Conservation (phyloP, 2,329 filamentous ascomycete genomes). For the Botryotinia narcissicola region DNA sequence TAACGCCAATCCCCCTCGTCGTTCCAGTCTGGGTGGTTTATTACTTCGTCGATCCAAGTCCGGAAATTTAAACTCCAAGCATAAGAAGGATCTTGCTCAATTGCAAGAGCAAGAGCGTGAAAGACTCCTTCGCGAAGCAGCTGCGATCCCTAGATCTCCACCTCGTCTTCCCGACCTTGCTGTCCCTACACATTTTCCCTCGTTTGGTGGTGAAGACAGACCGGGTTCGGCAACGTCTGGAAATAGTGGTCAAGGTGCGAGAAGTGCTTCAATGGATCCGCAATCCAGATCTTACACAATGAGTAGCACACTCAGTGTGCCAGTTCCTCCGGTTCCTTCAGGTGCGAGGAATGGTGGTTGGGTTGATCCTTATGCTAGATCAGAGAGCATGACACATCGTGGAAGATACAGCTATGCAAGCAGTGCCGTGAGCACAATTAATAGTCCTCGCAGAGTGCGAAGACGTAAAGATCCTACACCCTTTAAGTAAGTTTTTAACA, state of each 20-base stretch:
- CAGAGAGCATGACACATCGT: conserved; percentile 95
- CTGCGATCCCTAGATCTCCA: conserved; percentile 55
- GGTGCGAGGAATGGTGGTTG: conserved; percentile 46
- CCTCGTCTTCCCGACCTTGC: conserved; percentile 53
- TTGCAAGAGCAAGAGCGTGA: conserved; percentile 50
- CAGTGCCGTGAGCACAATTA: conserved; percentile 85
- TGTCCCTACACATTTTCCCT: conserved; percentile 33
- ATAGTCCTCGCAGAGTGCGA: conserved; percentile 86
- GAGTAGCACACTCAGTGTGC: conserved; percentile 38
- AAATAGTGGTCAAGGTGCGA: conserved; percentile 40
- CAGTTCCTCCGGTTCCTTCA: conserved; percentile 56
- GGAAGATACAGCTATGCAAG: conserved; percentile 96
- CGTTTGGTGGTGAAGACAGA: conserved; percentile 59
- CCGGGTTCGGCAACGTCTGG: conserved; percentile 61
- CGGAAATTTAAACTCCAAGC: conserved; percentile 59
- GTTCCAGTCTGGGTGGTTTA: conserved; percentile 53
- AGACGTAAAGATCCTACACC: conserved; percentile 96
- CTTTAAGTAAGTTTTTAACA: conserved; percentile 78
- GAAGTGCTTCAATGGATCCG: conserved; percentile 53
- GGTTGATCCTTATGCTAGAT: conserved; percentile 75
- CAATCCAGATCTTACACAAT: conserved; percentile 36
- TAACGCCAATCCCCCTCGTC: conserved; percentile 39
- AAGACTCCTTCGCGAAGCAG: conserved; percentile 54
- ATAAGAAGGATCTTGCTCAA: conserved; percentile 56
- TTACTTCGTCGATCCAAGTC: conserved; percentile 68